phyloP scores from a whole-genome alignment of 2,329 filamentous ascomycete genomes.

The Monosporascus cannonballus region DNA sequence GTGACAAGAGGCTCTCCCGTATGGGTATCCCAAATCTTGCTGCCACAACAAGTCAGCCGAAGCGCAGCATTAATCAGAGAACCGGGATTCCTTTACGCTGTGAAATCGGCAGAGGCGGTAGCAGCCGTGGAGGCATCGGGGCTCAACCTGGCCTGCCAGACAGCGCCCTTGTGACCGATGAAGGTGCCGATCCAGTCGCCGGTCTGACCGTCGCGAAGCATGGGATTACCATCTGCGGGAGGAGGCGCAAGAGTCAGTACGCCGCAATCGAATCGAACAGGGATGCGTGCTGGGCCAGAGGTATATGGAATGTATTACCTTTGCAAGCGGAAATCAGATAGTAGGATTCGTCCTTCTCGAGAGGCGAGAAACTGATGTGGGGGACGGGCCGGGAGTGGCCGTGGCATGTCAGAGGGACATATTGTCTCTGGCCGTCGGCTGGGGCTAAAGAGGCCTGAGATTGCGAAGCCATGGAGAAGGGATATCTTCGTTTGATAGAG shows the following conservation, averaged over 20 bases:
- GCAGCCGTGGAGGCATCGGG: constrained; percentile 83
- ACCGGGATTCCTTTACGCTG: constrained; percentile 56
- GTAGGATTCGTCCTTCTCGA: constrained; percentile 77
- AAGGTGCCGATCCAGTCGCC: constrained; percentile 99
- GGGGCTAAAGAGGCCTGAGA: neutral
- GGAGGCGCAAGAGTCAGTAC: neutral
- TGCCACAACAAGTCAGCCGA: constrained; percentile 34
- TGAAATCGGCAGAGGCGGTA: constrained; percentile 94
- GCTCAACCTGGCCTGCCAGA: constrained; percentile 91
- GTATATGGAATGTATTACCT: constrained; percentile 41
- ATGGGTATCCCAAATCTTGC: constrained; percentile 95
- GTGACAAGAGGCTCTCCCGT: constrained; percentile 85
- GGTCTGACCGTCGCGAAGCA: constrained; percentile 93
- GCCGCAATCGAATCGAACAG: neutral
- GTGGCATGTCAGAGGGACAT: constrained; percentile 88
- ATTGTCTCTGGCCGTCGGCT: constrained; percentile 37
- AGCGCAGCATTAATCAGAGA: constrained; percentile 2
- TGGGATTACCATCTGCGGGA: constrained; percentile 82
- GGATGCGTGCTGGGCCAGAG: neutral
- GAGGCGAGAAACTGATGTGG: constrained; percentile 81
- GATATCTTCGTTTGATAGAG: neutral
- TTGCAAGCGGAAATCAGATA: constrained; percentile 94
- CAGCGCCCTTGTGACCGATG: constrained; percentile 94
- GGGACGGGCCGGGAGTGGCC: constrained; percentile 90
- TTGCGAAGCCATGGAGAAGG: constrained; percentile 12